These are phyloP conservation scores for Hypomontagnella submonticulosa DNA, from an alignment of 495 filamentous ascomycete species.

Conservation along the genomic window DNA sequence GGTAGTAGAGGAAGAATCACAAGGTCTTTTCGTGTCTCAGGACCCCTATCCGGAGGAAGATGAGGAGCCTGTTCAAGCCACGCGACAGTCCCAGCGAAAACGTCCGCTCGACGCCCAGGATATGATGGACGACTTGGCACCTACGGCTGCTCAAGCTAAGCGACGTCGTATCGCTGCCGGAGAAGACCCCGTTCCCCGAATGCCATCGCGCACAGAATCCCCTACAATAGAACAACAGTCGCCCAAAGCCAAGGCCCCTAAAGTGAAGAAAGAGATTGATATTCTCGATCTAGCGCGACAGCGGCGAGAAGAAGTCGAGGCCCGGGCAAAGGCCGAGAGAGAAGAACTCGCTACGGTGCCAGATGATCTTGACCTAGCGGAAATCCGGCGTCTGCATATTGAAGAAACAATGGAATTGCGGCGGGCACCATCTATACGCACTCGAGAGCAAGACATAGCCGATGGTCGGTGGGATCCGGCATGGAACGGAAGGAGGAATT, in stretches of 20 bases:
- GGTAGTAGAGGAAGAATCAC: conserved; percentile 25
- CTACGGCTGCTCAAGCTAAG: conserved; percentile 78
- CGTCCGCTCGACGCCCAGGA: conserved; percentile 57
- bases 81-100: conserved; percentile 57
- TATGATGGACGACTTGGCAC: conserved; percentile 72
- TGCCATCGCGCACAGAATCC: conserved; percentile 27
- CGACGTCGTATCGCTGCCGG: conserved; percentile 67
- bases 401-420: conserved; percentile 82
- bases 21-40: conserved; percentile 55
- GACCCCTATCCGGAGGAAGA: conserved; percentile 27
- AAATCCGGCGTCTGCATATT: conserved; percentile 79
- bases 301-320: conserved; percentile 75
- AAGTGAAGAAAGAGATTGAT: conserved; percentile 70
- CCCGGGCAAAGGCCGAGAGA: conserved; percentile 67
- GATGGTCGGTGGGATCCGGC: conserved; percentile 82
- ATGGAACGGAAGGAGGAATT: conserved; percentile 98
- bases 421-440: conserved; percentile 37
- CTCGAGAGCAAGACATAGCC: conserved; percentile 57
- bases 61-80: conserved; percentile 33
- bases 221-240: conserved; percentile 24
- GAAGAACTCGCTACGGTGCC: conserved; percentile 63
- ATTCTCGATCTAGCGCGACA: conserved; percentile 75
- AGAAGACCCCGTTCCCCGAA: conserved; percentile 50
- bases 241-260: conserved; percentile 34
- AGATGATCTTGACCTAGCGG: conserved; percentile 69